Percentiles rank a stretch among this genome's conserved stretches.
Evolutionary conservation across 805 yeast genomes (phyloP).

Genomic region (Hanseniaspora guilliermondii): DNA sequence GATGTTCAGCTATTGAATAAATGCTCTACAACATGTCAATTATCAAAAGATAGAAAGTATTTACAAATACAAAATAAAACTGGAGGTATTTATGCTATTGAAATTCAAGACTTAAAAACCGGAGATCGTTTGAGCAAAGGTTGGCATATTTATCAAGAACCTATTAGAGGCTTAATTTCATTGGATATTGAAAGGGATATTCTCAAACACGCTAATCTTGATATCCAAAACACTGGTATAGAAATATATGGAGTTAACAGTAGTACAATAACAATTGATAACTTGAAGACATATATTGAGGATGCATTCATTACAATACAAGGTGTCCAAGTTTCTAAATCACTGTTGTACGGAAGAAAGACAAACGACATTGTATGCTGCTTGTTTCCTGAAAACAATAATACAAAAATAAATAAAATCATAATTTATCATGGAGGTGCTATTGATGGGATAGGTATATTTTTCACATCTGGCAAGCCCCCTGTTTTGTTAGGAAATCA

Average conservation of each 20-base stretch:
- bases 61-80: conserved; percentile 1
- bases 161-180: conserved; percentile 23
- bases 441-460: conserved; percentile 66
- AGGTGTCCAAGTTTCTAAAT: conserved; percentile 28
- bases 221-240: conserved; percentile 1
- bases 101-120: conserved; percentile 10
- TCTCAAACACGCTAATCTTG: not conserved
- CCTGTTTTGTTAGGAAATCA: conserved; percentile 39
- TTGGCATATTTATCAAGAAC: conserved; percentile 5
- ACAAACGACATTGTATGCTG: conserved; percentile 22
- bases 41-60: not conserved
- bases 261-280: conserved; percentile 12
- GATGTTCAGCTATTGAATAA: not conserved
- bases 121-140: conserved; percentile 13
- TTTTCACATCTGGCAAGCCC: conserved; percentile 21
- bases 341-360: conserved; percentile 26
- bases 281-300: not conserved
- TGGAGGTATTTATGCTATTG: conserved; percentile 10
- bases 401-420: conserved; percentile 33
- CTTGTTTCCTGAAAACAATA: conserved; percentile 22
- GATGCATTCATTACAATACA: conserved; percentile 16
- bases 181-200: conserved; percentile 19
- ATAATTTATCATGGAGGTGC: conserved; percentile 66
- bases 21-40: not conserved
- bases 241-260: conserved; percentile 5